Base-by-base conservation (phyloP, 2,329 filamentous ascomycete genomes). In the Penicillium sp. region DNA sequence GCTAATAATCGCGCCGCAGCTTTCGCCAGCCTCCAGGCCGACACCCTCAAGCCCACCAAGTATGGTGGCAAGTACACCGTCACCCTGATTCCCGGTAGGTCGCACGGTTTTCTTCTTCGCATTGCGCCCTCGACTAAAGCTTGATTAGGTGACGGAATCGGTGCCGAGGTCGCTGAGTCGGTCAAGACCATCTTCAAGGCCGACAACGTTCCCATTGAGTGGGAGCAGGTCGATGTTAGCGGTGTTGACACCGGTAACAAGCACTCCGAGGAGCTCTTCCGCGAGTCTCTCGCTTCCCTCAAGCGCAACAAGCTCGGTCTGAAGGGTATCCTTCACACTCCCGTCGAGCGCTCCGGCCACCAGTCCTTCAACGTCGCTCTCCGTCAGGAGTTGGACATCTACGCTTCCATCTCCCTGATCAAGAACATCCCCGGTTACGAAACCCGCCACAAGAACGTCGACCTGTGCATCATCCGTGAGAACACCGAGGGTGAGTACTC, bases 401-500 rank as follows among this genome's bases (percentile, higher is more conserved):
- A 97, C 81, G 94, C 94, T 75, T 96, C 91, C 65, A 94, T 99
- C 75, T 91, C 92, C 71, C 85, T 97, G 66, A 92, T 99, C 84
- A 97, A 97, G 89, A 99, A 99, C 84, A 97, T 99, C 71, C 94
- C 94, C 69, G 94, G 94, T 71, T 97, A 97, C 84, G 81, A 94
- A 80, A 99, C 94, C 62, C 91, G 94, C 76, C 94, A 99, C 85
- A 89, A 96, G 79, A 86, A 94, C 78, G 91, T 99, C 76, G 94
- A 99, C 77, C 86, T 97, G 67, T 96, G 92, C 87, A 97, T 99
- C 79, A 97, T 99, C 80, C 94, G 94, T 81, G 94, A 99, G 84
- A 99, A 99, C 85, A 99, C 94, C 74, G 94, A 99, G 85, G 94
- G 94, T 73, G 94, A 99, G 84, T 99, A 99, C 85, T 97, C 92